Evolutionary conservation across 192 early-diverging fungal genomes (phyloP), one percentile per base, ranked within the genome.

Genomic region (Lobosporangium transversale): DNA sequence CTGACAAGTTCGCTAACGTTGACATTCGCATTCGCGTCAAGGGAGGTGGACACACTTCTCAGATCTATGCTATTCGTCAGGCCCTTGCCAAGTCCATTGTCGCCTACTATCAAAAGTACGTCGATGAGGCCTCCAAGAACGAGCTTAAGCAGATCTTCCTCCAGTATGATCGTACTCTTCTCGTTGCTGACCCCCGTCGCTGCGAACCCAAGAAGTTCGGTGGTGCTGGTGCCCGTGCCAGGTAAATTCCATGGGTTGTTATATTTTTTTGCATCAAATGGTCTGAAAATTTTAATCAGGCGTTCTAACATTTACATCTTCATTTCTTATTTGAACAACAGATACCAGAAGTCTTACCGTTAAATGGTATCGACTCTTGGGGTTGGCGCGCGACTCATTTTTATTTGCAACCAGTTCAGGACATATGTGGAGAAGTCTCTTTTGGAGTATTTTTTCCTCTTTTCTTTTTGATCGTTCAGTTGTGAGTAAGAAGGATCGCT

Each of bases 141-240:
- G 96, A 98, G 88, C 94, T 99, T 87, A 97, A 96, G 90, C 94
- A 96, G 73, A 86, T 91, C 53, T 78, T 82, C 63, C 70, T 82
- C 44, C 75, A 73, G 79, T 97, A 95, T 90, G 97, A 99, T 89
- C 94, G 96, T 87, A 90, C 94, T 73, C 94, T 99, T 50, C 92
- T 99, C 50, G 97, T 99, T 68, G 96, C 96, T 61, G 96, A 98
- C 83, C 95, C 96, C 66, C 95, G 97, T 86, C 96, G 97, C 79
- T 95, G 93, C 86, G 97, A 99, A 83, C 94, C 97, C 86, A 99
- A 99, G 95, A 99, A 98, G 92, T 99, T 99, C 81, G 97, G 96
- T 86, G 97, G 97, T 89, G 86, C 86, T 68, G 97, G 97, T 94
- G 97, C 97, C 83, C 94, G 97, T 86, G 92, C 97, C 76, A 92